Percentiles rank a stretch among this genome's conserved stretches.
phyloP scores from a whole-genome alignment of 2,329 filamentous ascomycete genomes.

The Leptographium galeiforme region DNA sequence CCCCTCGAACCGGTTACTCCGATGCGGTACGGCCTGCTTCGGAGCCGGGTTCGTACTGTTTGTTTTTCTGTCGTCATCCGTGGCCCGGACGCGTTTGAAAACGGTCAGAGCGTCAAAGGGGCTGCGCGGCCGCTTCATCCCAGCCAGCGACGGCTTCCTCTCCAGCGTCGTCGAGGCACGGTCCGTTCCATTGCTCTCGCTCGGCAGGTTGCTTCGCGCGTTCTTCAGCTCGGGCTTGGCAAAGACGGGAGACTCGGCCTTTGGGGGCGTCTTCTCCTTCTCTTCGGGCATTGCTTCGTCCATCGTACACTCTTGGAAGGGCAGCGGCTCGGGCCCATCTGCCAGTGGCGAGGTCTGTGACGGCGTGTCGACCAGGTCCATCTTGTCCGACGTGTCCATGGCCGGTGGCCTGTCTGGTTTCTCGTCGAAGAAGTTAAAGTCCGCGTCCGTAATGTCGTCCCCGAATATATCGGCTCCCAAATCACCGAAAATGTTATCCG shows the following conservation, averaged over 20 bases:
- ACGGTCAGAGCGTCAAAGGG: constrained; percentile 46
- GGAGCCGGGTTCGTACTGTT: neutral
- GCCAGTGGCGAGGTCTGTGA: neutral
- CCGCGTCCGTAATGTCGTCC: constrained; percentile 68
- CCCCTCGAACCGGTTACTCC: constrained; percentile 38
- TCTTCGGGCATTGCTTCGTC: neutral
- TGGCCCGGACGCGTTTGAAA: constrained; percentile 40
- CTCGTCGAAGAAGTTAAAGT: constrained; percentile 75
- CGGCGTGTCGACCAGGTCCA: constrained; percentile 3
- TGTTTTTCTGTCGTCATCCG: neutral
- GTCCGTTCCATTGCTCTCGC: constrained; percentile 15
- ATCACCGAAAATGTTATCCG: constrained; percentile 52
- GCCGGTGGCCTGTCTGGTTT: constrained; percentile 28
- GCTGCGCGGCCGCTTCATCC: constrained; percentile 38
- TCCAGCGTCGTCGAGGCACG: neutral
- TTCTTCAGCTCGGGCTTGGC: constrained; percentile 47
- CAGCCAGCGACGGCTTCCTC: constrained; percentile 1
- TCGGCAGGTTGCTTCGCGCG: constrained; percentile 38
- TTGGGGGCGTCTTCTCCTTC: neutral
- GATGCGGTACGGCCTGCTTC: constrained; percentile 14
- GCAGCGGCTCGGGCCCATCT: neutral
- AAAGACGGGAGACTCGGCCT: constrained; percentile 25
- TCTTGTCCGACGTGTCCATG: constrained; percentile 13
- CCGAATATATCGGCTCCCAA: constrained; percentile 57
- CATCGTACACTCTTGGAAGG: neutral